Conservation (phyloP, 306 rosid genomes). For the Cicer cuneatum region DNA sequence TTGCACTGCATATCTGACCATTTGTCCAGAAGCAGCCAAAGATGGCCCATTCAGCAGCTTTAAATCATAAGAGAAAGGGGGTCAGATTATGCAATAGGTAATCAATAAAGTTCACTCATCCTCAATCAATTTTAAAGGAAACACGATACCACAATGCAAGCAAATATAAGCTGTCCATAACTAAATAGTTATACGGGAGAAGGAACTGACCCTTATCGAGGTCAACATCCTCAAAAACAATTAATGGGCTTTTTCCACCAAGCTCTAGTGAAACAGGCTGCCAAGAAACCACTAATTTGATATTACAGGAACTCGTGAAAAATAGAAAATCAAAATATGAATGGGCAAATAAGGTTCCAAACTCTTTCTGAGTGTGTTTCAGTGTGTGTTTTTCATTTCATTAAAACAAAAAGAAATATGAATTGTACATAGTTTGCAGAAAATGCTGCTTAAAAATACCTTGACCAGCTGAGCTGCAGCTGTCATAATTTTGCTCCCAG, state of each 20-base stretch:
- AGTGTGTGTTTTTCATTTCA: constrained; percentile 7
- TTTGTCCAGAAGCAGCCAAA: constrained; percentile 99
- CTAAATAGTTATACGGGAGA: constrained; percentile 27
- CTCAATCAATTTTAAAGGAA: constrained; percentile 18
- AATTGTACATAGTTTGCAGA: constrained; percentile 19
- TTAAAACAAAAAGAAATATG: constrained; percentile 24
- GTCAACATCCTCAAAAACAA: constrained; percentile 95
- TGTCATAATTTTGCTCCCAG: constrained; percentile 92
- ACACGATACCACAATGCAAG: constrained; percentile 1
- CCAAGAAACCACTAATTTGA: constrained; percentile 49
- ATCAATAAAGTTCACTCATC: constrained; percentile 18
- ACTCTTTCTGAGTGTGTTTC: background rate
- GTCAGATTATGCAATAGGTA: constrained; percentile 28
- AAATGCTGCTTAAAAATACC: constrained; percentile 54
- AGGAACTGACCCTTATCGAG: constrained; percentile 88
- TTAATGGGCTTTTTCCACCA: constrained; percentile 93
- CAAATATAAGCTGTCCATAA: constrained; percentile 26
- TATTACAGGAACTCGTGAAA: constrained; percentile 20
- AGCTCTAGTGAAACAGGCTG: constrained; percentile 97
- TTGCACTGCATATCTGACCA: constrained; percentile 99
- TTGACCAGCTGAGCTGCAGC: constrained; percentile 88
- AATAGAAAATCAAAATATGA: constrained; percentile 27
- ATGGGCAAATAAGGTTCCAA: background rate
- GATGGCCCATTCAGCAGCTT: constrained; percentile 95
- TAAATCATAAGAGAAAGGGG: constrained; percentile 45